phyloP scores from a whole-genome alignment of 768 basidiomycete genomes.

The Pisolithus microcarpus region DNA sequence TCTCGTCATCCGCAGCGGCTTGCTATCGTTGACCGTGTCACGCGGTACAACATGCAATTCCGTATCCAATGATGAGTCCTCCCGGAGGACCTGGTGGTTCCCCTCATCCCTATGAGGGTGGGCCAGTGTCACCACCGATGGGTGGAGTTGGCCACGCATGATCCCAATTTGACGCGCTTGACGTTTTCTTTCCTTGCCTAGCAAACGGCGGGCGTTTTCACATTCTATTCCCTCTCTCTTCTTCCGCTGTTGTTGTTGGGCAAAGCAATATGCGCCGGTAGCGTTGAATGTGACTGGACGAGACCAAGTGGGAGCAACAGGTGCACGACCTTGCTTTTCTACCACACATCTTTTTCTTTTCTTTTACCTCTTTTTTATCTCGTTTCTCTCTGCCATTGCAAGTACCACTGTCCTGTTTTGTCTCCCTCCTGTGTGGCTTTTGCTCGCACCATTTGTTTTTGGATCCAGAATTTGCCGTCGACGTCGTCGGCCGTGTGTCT shows the following conservation, averaged over 20 bases:
- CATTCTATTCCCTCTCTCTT: slow-evolving; percentile 4
- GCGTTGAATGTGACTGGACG: slow-evolving; percentile 23
- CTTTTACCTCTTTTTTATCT: too few species aligned
- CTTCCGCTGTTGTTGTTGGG: slow-evolving; percentile 24
- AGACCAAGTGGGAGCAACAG: slow-evolving; percentile 5
- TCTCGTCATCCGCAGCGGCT: slow-evolving; percentile 28
- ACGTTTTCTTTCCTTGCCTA: neutral
- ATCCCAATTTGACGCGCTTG: slow-evolving; percentile 14
- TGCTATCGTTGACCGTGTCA: slow-evolving; percentile 20
- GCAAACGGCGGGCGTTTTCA: neutral
- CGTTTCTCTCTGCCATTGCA: neutral
- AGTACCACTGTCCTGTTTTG: neutral
- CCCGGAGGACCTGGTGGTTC: slow-evolving; percentile 56
- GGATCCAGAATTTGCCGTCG: slow-evolving; percentile 10
- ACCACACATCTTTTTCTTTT: neutral
- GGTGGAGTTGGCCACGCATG: slow-evolving; percentile 61
- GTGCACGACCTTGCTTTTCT: too few species aligned
- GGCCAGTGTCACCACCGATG: slow-evolving; percentile 67
- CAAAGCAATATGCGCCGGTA: slow-evolving; percentile 15
- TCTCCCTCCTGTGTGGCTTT: slow-evolving; percentile 14
- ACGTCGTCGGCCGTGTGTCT: neutral
- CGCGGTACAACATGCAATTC: slow-evolving; percentile 78
- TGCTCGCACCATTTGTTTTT: slow-evolving; percentile 21
- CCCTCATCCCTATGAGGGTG: slow-evolving; percentile 68
- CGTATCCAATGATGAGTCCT: slow-evolving; percentile 88